Evolutionary conservation across 2,329 filamentous ascomycete species (phyloP).

Genomic region (Fusarium sp.): DNA sequence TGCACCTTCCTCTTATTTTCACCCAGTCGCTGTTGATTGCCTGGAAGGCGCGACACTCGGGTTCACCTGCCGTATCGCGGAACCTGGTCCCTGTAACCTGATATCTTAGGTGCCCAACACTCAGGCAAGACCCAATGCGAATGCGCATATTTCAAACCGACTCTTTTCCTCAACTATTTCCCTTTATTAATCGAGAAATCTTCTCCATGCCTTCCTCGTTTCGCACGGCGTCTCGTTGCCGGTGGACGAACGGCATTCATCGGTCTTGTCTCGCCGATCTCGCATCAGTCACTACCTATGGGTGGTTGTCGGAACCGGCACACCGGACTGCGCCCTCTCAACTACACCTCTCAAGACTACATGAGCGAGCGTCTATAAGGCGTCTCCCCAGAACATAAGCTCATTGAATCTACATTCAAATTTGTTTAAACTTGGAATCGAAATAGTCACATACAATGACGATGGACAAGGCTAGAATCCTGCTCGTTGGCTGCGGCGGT

Average conservation of each 20-base stretch:
- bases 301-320: conserved; percentile 3
- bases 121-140: not conserved
- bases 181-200: not conserved
- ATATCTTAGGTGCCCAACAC: not conserved
- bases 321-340: conserved; percentile 29
- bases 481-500: conserved; percentile 39
- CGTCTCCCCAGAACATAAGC: not conserved
- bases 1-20: not conserved
- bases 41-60: not conserved
- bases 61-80: not conserved
- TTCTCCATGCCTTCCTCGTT: not conserved
- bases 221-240: not conserved
- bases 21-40: not conserved
- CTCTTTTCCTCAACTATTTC: not conserved
- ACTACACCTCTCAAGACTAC: not conserved
- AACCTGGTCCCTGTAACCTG: not conserved
- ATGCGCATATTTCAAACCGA: not conserved
- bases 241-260: not conserved
- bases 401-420: not conserved
- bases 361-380: not conserved
- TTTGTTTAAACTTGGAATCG: not conserved
- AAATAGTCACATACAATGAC: not conserved
- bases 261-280: not conserved
- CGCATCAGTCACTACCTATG: not conserved
- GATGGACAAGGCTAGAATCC: conserved; percentile 30